phyloP scores from a whole-genome alignment of 2,329 filamentous ascomycete genomes.

The Ascochyta clinopodiicola region DNA sequence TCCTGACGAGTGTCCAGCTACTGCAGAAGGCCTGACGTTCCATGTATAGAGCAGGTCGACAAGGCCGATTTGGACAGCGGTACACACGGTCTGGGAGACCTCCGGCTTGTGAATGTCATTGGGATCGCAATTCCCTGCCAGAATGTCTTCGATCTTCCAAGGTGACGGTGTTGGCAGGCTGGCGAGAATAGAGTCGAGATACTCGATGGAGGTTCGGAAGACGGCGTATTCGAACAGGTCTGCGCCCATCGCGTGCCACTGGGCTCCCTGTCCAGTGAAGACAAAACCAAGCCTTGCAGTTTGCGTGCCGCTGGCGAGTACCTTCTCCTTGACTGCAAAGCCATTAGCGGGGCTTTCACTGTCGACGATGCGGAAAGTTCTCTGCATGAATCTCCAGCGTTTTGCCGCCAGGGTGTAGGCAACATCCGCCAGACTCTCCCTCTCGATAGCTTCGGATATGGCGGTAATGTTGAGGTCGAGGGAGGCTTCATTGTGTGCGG shows the following conservation, averaged over 20 bases:
- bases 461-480: background rate
- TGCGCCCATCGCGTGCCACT: conserved; percentile 28
- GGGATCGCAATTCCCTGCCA: background rate
- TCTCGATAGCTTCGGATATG: no score
- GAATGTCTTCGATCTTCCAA: conserved; percentile 20
- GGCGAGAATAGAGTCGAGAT: conserved; percentile 15
- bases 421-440: no score
- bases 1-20: conserved; percentile 33
- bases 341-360: background rate
- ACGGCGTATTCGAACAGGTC: conserved; percentile 17
- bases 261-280: conserved; percentile 37
- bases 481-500: conserved; percentile 16
- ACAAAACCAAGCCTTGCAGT: conserved; percentile 18
- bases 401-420: background rate
- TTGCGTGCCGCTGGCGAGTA: background rate
- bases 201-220: conserved; percentile 5
- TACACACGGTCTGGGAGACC: conserved; percentile 25
- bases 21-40: conserved; percentile 9
- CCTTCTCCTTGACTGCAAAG: background rate
- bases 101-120: conserved; percentile 1
- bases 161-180: background rate
- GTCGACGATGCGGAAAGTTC: conserved; percentile 7
- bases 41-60: conserved; percentile 19
- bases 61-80: conserved; percentile 27
- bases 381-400: background rate